Evolutionary conservation across 306 rosid genomes (phyloP).

Genomic region (Acacia crassicarpa): DNA sequence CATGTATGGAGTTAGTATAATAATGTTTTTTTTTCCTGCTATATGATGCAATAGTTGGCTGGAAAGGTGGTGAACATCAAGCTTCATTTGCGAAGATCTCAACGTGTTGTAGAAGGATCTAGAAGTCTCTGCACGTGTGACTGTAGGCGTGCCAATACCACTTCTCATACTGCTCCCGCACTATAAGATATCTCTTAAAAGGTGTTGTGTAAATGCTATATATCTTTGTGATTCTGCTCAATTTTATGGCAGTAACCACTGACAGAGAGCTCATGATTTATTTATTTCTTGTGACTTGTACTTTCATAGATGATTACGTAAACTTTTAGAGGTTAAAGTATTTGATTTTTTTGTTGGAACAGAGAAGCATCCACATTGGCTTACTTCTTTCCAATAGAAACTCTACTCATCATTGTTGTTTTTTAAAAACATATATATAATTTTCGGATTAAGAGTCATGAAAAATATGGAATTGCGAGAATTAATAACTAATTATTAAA

Average conservation of each 20-base stretch:
- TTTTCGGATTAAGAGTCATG: background rate
- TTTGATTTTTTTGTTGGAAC: background rate
- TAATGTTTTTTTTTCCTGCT: background rate
- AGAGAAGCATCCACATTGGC: background rate
- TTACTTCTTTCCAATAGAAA: background rate
- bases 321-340: background rate
- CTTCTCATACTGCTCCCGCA: constrained; percentile 28
- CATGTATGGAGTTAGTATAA: background rate
- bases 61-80: constrained; percentile 87
- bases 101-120: constrained; percentile 84
- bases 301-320: background rate
- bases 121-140: constrained; percentile 78
- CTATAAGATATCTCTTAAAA: constrained; percentile 23
- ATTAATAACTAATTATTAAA: no score
- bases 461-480: background rate
- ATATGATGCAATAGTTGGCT: constrained; percentile 58
- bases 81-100: constrained; percentile 81
- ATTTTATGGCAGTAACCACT: constrained; percentile 7
- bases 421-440: no score
- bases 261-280: background rate
- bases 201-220: constrained; percentile 15
- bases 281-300: constrained; percentile 22
- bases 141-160: constrained; percentile 61
- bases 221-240: constrained; percentile 9
- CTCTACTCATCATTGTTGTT: background rate